phyloP scores from a whole-genome alignment of 2,329 filamentous ascomycete genomes.

The Aspergillus tubingensis region DNA sequence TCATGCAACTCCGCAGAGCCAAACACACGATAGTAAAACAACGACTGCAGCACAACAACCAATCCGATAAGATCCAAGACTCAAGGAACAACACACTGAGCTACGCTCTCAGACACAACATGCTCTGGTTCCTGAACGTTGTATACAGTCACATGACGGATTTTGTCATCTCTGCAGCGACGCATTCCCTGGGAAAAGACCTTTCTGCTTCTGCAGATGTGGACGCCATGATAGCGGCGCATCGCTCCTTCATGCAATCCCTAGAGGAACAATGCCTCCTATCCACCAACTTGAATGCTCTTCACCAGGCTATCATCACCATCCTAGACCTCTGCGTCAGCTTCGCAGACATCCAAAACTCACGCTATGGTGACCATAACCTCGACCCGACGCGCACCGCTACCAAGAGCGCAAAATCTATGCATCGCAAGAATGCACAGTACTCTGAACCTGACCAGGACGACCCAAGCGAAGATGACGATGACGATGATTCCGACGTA shows the following conservation, averaged over 20 bases:
- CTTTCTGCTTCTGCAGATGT: constrained; percentile 69
- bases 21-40: constrained; percentile 64
- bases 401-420: constrained; percentile 11
- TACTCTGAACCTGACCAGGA: constrained; percentile 28
- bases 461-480: constrained; percentile 34
- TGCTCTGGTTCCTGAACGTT: constrained; percentile 76
- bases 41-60: constrained; percentile 37
- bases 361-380: constrained; percentile 41
- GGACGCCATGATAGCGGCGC: constrained; percentile 75
- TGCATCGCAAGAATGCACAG: background rate
- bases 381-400: constrained; percentile 34
- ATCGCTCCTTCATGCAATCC: constrained; percentile 63
- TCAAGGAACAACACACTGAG: constrained; percentile 41
- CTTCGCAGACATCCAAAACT: constrained; percentile 63
- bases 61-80: constrained; percentile 43
- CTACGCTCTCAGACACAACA: constrained; percentile 61
- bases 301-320: constrained; percentile 72
- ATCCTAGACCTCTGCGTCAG: constrained; percentile 73
- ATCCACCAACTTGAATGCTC: constrained; percentile 66
- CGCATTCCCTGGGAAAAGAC: constrained; percentile 56
- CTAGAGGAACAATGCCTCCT: constrained; percentile 71
- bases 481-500: constrained; percentile 24
- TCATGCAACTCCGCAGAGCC: constrained; percentile 76
- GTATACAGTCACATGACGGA: constrained; percentile 75
- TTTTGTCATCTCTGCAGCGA: constrained; percentile 67